Base-by-base conservation (phyloP, 2,329 filamentous ascomycete genomes). In the Ilyonectria sp. region DNA sequence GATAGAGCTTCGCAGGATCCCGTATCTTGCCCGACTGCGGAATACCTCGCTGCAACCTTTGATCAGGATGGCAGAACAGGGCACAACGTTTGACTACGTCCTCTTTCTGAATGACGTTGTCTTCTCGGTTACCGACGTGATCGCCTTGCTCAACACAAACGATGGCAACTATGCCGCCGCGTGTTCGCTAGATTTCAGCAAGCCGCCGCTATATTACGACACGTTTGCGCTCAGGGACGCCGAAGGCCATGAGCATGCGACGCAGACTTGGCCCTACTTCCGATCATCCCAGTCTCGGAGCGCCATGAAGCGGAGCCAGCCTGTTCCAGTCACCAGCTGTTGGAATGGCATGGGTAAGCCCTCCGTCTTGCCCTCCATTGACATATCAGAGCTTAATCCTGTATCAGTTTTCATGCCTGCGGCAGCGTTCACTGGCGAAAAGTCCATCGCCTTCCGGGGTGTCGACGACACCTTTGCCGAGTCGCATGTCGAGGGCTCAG, bases 31-130 rank as follows among this genome's bases (percentile, higher is more conserved):
- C 1, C 83, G 80, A n/a, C 74, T 92, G 60, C 84, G 92, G 43
- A 94, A 94, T 77, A 76, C 80, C 67, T 87, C 86, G n/a, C 79
- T 94, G 71, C 77, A 86, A 67, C 89, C 90, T 4, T 74, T 93
- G 68, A 76, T 84, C 35, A 82, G 85, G 21, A 74, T 91, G 57
- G 75, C 81, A 6, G 77, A 80, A 11, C 76, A 84, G 56, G 89
- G 88, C 3, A 77, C 82, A 23, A 80, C 68, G 3, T 84, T 89
- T 73, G 88, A 90, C 71, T 86, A 83, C 69, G 81, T 91, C 9
- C 75, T 91, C 21, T 91, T 89, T 73, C 75, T 91, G 35, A 90
- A 90, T 69, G 89, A 91, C 72, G 87, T 91, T 10, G 83, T 89
- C 1, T 91, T 90, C 71, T 84, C 82, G 85, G 82, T 84, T 4